These are phyloP conservation scores for Solanum microdontum DNA, from an alignment of 257 asterid species.

Conservation along the genomic window DNA sequence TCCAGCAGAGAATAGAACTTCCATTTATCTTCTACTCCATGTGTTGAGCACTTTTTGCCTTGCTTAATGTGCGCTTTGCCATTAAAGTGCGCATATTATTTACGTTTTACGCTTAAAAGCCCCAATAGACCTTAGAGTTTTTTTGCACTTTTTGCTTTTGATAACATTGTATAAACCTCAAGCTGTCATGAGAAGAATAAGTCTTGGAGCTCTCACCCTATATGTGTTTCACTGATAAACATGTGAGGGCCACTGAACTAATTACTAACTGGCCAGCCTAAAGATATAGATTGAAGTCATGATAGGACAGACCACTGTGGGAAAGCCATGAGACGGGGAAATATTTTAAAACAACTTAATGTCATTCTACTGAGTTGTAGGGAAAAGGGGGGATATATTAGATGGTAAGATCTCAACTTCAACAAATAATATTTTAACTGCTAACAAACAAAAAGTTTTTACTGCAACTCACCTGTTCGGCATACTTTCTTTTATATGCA, in stretches of 20 bases:
- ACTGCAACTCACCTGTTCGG: conserved; percentile 65
- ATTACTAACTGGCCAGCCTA: not conserved
- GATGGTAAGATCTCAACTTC: not conserved
- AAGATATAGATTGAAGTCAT: not conserved
- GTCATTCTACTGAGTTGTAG: not conserved
- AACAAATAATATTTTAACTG: not conserved
- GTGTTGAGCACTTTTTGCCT: not conserved
- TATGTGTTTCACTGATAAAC: not conserved
- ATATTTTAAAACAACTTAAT: not conserved
- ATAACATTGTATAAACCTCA: not conserved
- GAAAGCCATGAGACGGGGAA: not conserved
- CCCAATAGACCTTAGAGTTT: not conserved
- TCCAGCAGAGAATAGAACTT: not conserved
- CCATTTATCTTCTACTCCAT: not conserved
- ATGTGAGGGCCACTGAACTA: not conserved
- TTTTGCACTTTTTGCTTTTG: not conserved
- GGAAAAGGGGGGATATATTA: not conserved
- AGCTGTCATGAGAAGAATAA: not conserved
- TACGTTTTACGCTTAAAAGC: not conserved
- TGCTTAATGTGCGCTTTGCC: not conserved
- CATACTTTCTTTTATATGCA: conserved; percentile 66
- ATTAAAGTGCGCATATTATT: no score
- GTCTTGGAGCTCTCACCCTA: not conserved
- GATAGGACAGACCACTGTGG: not conserved
- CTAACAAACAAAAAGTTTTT: not conserved